Conservation (phyloP, 371 early-diverging fungal species). For the Mucor ambiguus region DNA sequence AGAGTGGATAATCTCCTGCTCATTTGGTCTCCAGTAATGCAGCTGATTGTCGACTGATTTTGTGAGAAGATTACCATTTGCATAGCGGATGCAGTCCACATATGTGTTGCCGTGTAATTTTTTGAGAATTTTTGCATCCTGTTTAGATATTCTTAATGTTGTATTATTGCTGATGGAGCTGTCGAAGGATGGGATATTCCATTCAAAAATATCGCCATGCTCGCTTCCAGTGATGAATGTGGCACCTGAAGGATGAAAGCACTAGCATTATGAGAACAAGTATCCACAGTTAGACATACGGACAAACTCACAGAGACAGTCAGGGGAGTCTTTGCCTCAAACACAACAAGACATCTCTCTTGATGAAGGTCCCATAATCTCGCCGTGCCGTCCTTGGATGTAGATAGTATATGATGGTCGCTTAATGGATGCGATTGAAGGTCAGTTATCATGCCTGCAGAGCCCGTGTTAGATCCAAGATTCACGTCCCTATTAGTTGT, state of each 20-base stretch:
- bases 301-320: constrained; percentile 57
- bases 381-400: constrained; percentile 82
- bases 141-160: constrained; percentile 34
- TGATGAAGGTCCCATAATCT: constrained; percentile 88
- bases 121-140: constrained; percentile 36
- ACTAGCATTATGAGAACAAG: constrained; percentile 30
- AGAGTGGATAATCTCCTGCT: constrained; percentile 40
- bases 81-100: constrained; percentile 70
- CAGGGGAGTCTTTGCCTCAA: constrained; percentile 54
- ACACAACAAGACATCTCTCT: constrained; percentile 63
- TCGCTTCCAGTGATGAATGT: constrained; percentile 60
- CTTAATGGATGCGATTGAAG: constrained; percentile 73
- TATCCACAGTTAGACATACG: neutral
- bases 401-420: constrained; percentile 71
- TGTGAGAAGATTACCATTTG: constrained; percentile 63
- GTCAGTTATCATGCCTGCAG: constrained; percentile 46
- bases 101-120: constrained; percentile 45
- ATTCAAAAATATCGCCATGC: constrained; percentile 61
- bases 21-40: constrained; percentile 70
- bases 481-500: neutral
- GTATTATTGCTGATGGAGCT: constrained; percentile 21
- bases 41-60: constrained; percentile 79
- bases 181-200: constrained; percentile 53
- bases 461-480: neutral
- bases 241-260: constrained; percentile 60